phyloP scores from a whole-genome alignment of 768 basidiomycete genomes.

The Russula lepida region DNA sequence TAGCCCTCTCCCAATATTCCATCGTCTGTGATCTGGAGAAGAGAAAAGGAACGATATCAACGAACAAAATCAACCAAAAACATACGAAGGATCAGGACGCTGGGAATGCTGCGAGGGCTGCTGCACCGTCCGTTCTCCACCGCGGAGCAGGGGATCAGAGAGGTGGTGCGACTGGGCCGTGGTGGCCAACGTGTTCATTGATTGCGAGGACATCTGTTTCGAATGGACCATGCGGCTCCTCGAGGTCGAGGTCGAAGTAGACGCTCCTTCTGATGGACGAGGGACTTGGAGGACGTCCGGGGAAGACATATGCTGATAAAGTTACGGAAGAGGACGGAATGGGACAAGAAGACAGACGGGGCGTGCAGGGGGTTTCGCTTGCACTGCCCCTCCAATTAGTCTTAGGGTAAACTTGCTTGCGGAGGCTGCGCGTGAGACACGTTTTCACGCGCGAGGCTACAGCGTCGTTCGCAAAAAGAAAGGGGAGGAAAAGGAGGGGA shows the following conservation, averaged over 20 bases:
- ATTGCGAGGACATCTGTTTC: slow-evolving; percentile 27
- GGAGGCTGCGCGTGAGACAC: not conserved
- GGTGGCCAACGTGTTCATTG: slow-evolving; percentile 26
- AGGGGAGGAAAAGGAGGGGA: not conserved
- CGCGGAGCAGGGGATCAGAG: slow-evolving; percentile 27
- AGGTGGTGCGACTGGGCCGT: slow-evolving; percentile 27
- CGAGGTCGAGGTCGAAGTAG: not conserved
- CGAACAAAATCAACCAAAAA: slow-evolving; percentile 21
- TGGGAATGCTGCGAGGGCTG: slow-evolving; percentile 33
- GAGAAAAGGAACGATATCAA: slow-evolving; percentile 27
- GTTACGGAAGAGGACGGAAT: not conserved
- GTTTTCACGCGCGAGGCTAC: not conserved
- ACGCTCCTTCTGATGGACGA: not conserved
- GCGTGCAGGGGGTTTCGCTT: not conserved
- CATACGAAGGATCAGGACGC: slow-evolving; percentile 35
- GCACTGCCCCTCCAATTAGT: not conserved
- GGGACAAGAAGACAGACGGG: not conserved
- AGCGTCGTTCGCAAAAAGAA: not conserved
- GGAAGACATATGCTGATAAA: slow-evolving; percentile 7
- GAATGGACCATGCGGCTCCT: slow-evolving; percentile 16
- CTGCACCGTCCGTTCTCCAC: slow-evolving; percentile 32
- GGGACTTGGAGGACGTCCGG: not conserved
- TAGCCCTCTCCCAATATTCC: slow-evolving; percentile 24
- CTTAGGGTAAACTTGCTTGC: not conserved
- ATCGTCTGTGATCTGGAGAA: slow-evolving; percentile 27